Evolutionary conservation across 345 rosid genomes (phyloP).

Genomic region (Eucalyptus caleyi): DNA sequence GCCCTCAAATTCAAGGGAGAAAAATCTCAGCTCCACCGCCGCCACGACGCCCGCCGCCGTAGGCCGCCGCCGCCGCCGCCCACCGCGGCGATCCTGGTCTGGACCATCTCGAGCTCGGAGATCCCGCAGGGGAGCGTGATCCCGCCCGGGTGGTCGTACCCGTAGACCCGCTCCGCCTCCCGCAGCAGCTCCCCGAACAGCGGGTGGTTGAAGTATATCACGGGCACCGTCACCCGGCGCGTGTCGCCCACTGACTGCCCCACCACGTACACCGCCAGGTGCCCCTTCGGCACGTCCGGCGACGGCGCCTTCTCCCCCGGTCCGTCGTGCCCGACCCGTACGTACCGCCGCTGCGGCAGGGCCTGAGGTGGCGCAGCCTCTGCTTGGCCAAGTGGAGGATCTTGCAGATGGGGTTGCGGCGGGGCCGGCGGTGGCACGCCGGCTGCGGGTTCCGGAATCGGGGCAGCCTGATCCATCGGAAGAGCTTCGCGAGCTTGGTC

Average conservation of each 20-base stretch:
- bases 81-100: conserved; percentile 63
- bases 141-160: conserved; percentile 66
- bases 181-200: conserved; percentile 62
- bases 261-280: conserved; percentile 64
- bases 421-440: neutral
- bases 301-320: neutral
- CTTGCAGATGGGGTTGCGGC: neutral
- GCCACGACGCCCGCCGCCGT: conserved; percentile 5
- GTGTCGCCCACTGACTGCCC: conserved; percentile 39
- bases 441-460: neutral
- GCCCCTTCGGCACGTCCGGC: conserved; percentile 53
- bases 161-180: conserved; percentile 66
- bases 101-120: conserved; percentile 70
- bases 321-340: neutral
- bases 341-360: neutral
- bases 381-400: neutral
- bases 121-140: conserved; percentile 66
- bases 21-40: neutral
- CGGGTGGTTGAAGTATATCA: conserved; percentile 77
- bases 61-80: conserved; percentile 38
- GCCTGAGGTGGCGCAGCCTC: neutral
- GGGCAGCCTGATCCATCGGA: neutral
- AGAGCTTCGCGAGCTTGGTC: neutral
- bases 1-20: neutral
- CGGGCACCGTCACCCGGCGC: conserved; percentile 54